Percentiles rank a stretch among this genome's conserved stretches.
Evolutionary conservation across 768 basidiomycete genomes (phyloP).

Genomic region (Lactifluus volemus): DNA sequence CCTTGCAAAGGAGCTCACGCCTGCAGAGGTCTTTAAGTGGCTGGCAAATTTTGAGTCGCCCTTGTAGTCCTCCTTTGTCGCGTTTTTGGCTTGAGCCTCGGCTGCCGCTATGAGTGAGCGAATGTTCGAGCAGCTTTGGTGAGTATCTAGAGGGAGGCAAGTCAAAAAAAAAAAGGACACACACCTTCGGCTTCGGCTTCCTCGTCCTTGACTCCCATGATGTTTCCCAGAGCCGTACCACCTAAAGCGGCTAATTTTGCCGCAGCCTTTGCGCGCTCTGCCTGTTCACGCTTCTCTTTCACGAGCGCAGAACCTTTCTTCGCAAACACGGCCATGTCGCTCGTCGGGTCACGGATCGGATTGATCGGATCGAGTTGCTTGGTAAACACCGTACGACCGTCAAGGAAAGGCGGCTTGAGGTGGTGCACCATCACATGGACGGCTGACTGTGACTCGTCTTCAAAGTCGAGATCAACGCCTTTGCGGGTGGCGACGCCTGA

Average conservation of each 20-base stretch:
- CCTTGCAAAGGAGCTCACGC: slow-evolving; percentile 74
- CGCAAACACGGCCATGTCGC: slow-evolving; percentile 92
- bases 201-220: slow-evolving; percentile 95
- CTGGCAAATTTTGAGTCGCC: slow-evolving; percentile 97
- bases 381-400: slow-evolving; percentile 92
- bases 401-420: slow-evolving; percentile 95
- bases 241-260: slow-evolving; percentile 90
- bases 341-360: slow-evolving; percentile 86
- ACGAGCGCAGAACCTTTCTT: slow-evolving; percentile 96
- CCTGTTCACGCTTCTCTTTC: slow-evolving; percentile 92
- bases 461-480: slow-evolving; percentile 86
- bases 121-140: slow-evolving; percentile 43
- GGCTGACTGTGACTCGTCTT: slow-evolving; percentile 92
- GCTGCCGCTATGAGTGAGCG: slow-evolving; percentile 36
- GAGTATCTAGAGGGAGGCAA: slow-evolving; percentile 54
- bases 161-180: slow-evolving; percentile 27
- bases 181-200: slow-evolving; percentile 87
- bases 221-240: slow-evolving; percentile 91
- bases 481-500: slow-evolving; percentile 90
- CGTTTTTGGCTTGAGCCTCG: slow-evolving; percentile 37
- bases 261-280: slow-evolving; percentile 92
- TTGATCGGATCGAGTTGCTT: slow-evolving; percentile 97
- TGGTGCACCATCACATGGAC: slow-evolving; percentile 98
- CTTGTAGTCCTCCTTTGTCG: slow-evolving; percentile 65
- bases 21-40: slow-evolving; percentile 74